Evolutionary conservation across 148 eudicot species (phyloP), one percentile per base, ranked within the genome.

Genomic region (Heliosperma pusillum): DNA sequence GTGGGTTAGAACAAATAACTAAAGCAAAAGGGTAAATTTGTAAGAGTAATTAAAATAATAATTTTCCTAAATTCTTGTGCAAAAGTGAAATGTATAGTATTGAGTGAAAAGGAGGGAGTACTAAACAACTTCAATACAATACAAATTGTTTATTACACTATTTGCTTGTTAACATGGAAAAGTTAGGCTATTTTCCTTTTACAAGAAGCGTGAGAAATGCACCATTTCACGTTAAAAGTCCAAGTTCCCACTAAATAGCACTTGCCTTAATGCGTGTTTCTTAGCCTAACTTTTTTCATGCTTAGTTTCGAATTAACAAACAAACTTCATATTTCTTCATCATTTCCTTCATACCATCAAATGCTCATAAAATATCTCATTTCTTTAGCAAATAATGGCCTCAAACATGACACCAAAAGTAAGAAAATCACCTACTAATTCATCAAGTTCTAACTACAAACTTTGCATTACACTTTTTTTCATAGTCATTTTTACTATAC

Each of bases 391-490:
- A 66, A 72, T 36, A 70, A 85, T 87, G 89, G 84, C 88, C 36
- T 79, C 82, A 79, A 86, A 75, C 57, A 81, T 77, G 81, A 53
- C 42, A 55, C 76, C 74, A 69, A 83, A 88, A 62, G 68, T 80
- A 69, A 89, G 78, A 60, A 87, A 85, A 77, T 73, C 89, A 4
- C 74, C 57, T 42, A 2, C 61, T n/a, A n/a, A n/a, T 66, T 55
- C 87, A 55, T 77, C 80, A 25, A 68, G 16, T 57, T 77, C 80
- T 27, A 77, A 80, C 22, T 85, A 86, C 73, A 86, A 76, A 52
- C 91, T 91, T 56, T 76, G 87, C 74, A 84, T 90, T 40, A 82
- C 87, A 11, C 90, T 91, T 24, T 89, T 86, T 72, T 86, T 88
- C 78, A 74, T 83, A 6, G 85, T 88, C 61, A 76, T 91, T 66